Evolutionary conservation across 139 green algal species (phyloP).

Genomic region (Volvox africanus): DNA sequence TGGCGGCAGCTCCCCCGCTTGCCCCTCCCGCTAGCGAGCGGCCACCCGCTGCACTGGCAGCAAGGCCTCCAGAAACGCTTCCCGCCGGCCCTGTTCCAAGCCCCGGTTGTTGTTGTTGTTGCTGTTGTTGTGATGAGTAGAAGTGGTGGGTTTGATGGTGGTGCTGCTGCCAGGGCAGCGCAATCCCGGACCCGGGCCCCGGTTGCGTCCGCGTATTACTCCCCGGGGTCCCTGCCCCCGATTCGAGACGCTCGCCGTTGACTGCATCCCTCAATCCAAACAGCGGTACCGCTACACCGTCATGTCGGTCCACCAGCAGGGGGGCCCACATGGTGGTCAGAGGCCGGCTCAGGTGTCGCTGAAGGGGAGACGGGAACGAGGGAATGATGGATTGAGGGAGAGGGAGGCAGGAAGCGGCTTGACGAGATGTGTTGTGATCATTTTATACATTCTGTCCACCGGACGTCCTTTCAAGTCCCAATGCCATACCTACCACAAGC

Average conservation of each 20-base stretch:
- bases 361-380: not conserved
- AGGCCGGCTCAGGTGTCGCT: conserved; percentile 36
- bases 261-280: not conserved
- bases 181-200: not conserved
- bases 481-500: too few species aligned
- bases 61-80: not conserved
- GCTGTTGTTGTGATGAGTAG: not conserved
- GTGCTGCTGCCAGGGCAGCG: not conserved
- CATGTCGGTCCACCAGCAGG: conserved; percentile 54
- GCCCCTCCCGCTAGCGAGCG: not conserved
- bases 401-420: not conserved
- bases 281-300: conserved; percentile 19
- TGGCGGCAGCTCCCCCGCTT: not conserved
- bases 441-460: too few species aligned
- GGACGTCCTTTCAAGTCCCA: too few species aligned
- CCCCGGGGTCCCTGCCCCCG: not conserved
- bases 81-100: not conserved
- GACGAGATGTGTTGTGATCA: too few species aligned
- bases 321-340: conserved; percentile 50
- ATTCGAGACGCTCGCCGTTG: not conserved
- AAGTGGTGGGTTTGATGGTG: not conserved
- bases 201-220: not conserved
- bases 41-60: not conserved
- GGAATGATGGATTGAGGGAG: not conserved
- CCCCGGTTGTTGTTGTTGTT: not conserved